These are phyloP conservation scores for Phalaenopsis aphrodite DNA, from an alignment of 106 monocot genomes.

Conservation along the genomic window DNA sequence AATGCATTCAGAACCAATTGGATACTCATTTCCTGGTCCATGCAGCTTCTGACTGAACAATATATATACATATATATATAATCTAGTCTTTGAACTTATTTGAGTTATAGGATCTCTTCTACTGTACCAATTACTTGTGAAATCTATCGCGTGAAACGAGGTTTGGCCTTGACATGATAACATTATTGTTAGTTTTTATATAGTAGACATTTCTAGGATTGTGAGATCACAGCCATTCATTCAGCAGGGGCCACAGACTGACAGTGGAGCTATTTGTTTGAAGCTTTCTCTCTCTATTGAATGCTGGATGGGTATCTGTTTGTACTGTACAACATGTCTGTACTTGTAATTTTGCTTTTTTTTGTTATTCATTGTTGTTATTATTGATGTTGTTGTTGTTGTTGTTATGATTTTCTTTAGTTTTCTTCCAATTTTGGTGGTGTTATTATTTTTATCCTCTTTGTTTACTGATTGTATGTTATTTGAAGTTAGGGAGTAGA, in stretches of 20 bases:
- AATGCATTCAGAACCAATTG: not conserved
- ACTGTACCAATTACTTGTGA: not conserved
- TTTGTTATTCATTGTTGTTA: too few relatives aligned
- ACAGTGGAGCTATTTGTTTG: slow-evolving; percentile 1
- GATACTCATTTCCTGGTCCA: not conserved
- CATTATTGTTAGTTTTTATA: not conserved
- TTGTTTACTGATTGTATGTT: not conserved
- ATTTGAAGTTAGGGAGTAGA: not conserved
- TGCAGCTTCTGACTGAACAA: not conserved
- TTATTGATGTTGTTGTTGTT: not conserved
- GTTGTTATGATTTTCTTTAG: not conserved
- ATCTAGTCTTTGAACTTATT: not conserved
- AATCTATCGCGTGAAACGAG: too few relatives aligned
- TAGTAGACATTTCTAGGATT: not conserved
- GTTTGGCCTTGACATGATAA: not conserved
- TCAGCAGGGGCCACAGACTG: not conserved
- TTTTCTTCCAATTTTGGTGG: not conserved
- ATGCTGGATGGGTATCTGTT: not conserved
- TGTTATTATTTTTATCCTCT: not conserved
- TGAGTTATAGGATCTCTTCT: not conserved
- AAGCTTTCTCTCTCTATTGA: slow-evolving; percentile 1
- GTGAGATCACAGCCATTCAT: slow-evolving; percentile 1
- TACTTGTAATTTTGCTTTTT: not conserved
- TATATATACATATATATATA: not conserved
- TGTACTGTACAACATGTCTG: not conserved